phyloP scores from a whole-genome alignment of 2,329 filamentous ascomycete genomes.

The Talaromyces sp. region DNA sequence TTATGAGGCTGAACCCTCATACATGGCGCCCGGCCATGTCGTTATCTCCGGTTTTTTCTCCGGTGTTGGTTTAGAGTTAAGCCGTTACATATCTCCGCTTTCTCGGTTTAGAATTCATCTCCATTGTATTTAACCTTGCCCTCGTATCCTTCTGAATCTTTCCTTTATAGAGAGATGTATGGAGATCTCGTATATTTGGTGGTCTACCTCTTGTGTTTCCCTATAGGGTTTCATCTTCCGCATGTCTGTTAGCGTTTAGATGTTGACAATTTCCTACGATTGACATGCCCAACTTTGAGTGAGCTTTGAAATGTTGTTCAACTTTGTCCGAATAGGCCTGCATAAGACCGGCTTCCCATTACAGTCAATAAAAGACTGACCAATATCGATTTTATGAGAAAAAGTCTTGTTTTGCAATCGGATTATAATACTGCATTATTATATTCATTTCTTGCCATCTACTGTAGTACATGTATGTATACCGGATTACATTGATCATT shows the following conservation, averaged over 20 bases:
- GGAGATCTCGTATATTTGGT: not conserved
- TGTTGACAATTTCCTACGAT: not conserved
- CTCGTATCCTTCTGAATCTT: not conserved
- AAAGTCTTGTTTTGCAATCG: no score
- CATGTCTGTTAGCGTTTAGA: not conserved
- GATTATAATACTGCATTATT: no score
- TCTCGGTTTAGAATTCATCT: not conserved
- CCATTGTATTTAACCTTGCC: not conserved
- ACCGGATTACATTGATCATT: not conserved
- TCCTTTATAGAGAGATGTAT: not conserved
- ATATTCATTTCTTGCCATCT: no score
- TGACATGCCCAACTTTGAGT: no score
- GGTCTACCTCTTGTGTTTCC: not conserved
- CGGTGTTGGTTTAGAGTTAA: not conserved
- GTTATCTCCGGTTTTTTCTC: not conserved
- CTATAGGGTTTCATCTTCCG: not conserved
- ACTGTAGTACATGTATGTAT: no score
- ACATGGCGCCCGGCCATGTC: not conserved
- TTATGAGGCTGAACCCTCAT: not conserved
- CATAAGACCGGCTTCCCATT: conserved; percentile 30
- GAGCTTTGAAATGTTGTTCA: not conserved
- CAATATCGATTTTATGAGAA: no score
- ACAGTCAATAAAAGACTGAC: conserved; percentile 13
- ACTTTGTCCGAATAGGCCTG: no score
- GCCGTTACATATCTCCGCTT: not conserved